These are phyloP conservation scores for Trichocladium uniseriatum DNA, from an alignment of 495 filamentous ascomycete genomes.

Conservation along the genomic window DNA sequence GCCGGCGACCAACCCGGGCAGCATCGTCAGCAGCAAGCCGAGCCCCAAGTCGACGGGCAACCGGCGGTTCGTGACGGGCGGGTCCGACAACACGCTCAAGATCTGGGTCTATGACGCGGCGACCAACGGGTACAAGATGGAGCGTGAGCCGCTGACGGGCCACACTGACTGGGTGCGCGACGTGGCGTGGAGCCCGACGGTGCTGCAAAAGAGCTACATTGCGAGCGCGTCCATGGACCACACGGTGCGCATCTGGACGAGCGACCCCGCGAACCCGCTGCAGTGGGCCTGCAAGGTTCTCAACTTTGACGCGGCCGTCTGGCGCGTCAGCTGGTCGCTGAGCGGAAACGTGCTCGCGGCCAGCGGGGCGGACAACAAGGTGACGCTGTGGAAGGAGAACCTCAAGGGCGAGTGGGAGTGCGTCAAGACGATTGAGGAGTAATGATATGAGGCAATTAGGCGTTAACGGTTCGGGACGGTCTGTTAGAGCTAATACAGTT, in stretches of 20 bases:
- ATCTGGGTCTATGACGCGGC: slow-evolving; percentile 61
- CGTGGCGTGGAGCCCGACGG: slow-evolving; percentile 91
- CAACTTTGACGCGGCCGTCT: slow-evolving; percentile 78
- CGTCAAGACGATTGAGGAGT: slow-evolving; percentile 95
- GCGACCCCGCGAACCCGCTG: slow-evolving; percentile 45
- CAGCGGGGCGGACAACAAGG: slow-evolving; percentile 90
- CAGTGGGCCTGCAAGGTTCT: slow-evolving; percentile 79
- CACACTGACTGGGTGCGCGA: slow-evolving; percentile 98
- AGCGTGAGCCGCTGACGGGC: slow-evolving; percentile 52
- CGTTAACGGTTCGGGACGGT: slow-evolving; percentile 7
- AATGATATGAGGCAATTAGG: slow-evolving; percentile 9
- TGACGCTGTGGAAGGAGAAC: slow-evolving; percentile 82
- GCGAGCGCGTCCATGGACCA: slow-evolving; percentile 91
- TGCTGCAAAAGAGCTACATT: slow-evolving; percentile 91
- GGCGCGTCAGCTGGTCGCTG: slow-evolving; percentile 96
- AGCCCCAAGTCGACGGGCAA: slow-evolving; percentile 48
- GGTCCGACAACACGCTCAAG: slow-evolving; percentile 84
- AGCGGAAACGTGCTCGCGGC: slow-evolving; percentile 96
- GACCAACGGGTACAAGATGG: slow-evolving; percentile 42
- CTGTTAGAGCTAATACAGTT: slow-evolving; percentile 6
- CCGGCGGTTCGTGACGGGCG: slow-evolving; percentile 84
- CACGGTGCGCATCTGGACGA: slow-evolving; percentile 95
- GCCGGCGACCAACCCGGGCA: slow-evolving; percentile 68
- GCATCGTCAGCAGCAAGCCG: slow-evolving; percentile 61
- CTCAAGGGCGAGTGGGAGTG: slow-evolving; percentile 80